phyloP scores from a whole-genome alignment of 108 stramenopile genomes.

The Cylindrotheca closterium region DNA sequence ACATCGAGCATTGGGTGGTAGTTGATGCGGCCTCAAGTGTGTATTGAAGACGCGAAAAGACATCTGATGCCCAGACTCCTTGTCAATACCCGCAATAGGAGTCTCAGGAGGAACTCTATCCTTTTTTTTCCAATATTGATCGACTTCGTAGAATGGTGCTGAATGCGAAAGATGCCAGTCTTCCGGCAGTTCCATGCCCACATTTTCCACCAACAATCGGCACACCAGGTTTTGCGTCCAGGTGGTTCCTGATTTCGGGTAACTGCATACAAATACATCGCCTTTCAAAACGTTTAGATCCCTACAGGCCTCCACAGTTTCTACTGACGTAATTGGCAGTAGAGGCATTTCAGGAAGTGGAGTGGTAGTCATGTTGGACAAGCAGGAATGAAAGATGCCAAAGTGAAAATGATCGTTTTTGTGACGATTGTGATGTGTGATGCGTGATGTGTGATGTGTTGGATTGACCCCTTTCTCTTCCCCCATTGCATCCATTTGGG shows the following conservation, averaged over 20 bases:
- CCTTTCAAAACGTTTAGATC: constrained; percentile 17
- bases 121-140: constrained; percentile 50
- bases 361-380: neutral
- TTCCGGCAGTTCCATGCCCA: constrained; percentile 3
- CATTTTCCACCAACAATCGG: constrained; percentile 35
- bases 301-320: constrained; percentile 44
- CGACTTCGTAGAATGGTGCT: constrained; percentile 72
- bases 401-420: neutral
- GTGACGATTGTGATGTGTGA: neutral
- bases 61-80: constrained; percentile 27
- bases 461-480: too few relatives aligned
- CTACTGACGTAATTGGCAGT: constrained; percentile 47
- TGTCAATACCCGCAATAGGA: constrained; percentile 13
- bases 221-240: constrained; percentile 76
- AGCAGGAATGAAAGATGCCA: neutral
- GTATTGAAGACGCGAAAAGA: constrained; percentile 64
- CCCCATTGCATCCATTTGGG: too few relatives aligned
- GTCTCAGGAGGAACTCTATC: neutral
- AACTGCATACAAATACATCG: constrained; percentile 63
- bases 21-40: constrained; percentile 45
- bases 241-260: constrained; percentile 74
- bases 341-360: constrained; percentile 33
- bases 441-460: too few relatives aligned
- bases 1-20: constrained; percentile 38
- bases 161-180: constrained; percentile 58